Conservation (phyloP, 495 filamentous ascomycete species). For the Penicillium dipodomyicola region DNA sequence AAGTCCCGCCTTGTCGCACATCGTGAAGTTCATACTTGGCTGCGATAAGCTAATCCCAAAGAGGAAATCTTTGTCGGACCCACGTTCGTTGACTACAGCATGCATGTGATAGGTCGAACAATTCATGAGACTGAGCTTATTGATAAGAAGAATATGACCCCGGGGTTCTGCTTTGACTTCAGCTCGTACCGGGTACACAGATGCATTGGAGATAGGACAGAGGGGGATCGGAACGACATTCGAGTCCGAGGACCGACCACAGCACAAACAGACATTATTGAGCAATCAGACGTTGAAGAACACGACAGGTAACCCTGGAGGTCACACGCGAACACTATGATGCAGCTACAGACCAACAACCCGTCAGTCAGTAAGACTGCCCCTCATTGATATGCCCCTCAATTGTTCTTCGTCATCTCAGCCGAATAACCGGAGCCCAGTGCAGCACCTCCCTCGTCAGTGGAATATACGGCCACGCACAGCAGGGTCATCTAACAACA, state of each 20-base stretch:
- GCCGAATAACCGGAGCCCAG: conserved; percentile 16
- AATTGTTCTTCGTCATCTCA: conserved; percentile 20
- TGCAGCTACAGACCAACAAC: neutral
- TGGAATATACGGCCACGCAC: conserved; percentile 15
- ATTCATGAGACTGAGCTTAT: neutral
- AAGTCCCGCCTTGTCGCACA: neutral
- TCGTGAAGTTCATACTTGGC: conserved; percentile 12
- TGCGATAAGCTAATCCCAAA: conserved; percentile 21
- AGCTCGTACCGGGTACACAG: neutral
- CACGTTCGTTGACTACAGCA: conserved; percentile 9
- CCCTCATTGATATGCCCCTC: conserved; percentile 22
- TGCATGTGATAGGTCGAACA: neutral
- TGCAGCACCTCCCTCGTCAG: conserved; percentile 13
- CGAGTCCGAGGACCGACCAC: neutral
- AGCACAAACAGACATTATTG: neutral
- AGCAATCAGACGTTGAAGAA: neutral
- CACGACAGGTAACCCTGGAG: neutral
- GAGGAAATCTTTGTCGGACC: conserved; percentile 35
- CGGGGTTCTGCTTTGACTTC: neutral
- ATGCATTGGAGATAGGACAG: neutral
- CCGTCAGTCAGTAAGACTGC: neutral
- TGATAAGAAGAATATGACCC: conserved; percentile 3
- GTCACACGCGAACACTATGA: neutral
- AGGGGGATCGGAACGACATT: neutral
- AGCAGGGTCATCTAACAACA: conserved; percentile 13